Evolutionary conservation across 1,139 yeast species (phyloP).

Genomic region (Protomyces lactucae-debilis): DNA sequence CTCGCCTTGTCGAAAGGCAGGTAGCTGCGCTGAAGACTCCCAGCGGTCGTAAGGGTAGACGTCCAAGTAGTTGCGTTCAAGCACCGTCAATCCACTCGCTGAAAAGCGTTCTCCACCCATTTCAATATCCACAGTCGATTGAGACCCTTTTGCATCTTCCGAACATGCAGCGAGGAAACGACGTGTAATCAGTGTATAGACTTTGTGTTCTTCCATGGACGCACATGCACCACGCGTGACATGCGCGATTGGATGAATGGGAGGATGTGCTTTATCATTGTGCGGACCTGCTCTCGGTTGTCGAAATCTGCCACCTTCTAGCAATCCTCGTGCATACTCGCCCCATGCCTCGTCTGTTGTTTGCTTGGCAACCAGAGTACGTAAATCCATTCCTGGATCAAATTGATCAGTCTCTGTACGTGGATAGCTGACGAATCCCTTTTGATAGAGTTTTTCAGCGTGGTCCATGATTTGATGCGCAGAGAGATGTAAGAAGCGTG

Average conservation of each 20-base stretch:
- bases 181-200: slow-evolving; percentile 81
- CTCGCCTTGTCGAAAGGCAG: slow-evolving; percentile 58
- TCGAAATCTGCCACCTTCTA: slow-evolving; percentile 42
- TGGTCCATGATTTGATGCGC: slow-evolving; percentile 59
- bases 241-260: slow-evolving; percentile 76
- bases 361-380: slow-evolving; percentile 57
- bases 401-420: slow-evolving; percentile 94
- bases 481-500: slow-evolving; percentile 65
- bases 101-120: slow-evolving; percentile 77
- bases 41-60: slow-evolving; percentile 75
- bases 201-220: slow-evolving; percentile 55
- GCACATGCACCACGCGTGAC: slow-evolving; percentile 41
- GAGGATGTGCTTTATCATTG: slow-evolving; percentile 97
- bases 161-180: slow-evolving; percentile 91
- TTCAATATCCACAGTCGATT: slow-evolving; percentile 55
- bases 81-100: slow-evolving; percentile 66
- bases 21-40: slow-evolving; percentile 63
- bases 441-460: slow-evolving; percentile 81
- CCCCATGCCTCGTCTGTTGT: slow-evolving; percentile 49
- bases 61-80: slow-evolving; percentile 70
- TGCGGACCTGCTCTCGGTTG: slow-evolving; percentile 73
- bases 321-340: slow-evolving; percentile 42
- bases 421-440: slow-evolving; percentile 88
- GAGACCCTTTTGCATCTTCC: slow-evolving; percentile 76
- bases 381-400: slow-evolving; percentile 69